A percentile compares a stretch with the other conserved stretches of the same genome.
These are phyloP conservation scores for Penicillium alfredii DNA, from an alignment of 495 filamentous ascomycete genomes.

Conservation along the genomic window DNA sequence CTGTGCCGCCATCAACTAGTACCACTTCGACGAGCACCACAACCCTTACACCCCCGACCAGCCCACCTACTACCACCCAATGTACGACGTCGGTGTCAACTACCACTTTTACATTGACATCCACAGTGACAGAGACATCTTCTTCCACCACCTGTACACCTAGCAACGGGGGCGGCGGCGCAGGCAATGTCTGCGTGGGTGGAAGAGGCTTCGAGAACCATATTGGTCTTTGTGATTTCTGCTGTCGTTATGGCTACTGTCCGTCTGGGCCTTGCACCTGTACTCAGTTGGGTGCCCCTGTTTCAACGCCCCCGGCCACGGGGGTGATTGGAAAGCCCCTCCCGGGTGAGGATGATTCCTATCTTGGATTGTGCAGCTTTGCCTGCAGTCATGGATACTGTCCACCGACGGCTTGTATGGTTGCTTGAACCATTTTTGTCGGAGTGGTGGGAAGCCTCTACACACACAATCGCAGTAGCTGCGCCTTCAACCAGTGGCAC, in stretches of 20 bases:
- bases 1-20: constrained; percentile 18
- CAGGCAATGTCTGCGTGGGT: constrained; percentile 20
- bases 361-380: constrained; percentile 39
- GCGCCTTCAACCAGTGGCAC: too few species aligned
- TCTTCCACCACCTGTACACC: constrained; percentile 9
- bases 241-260: constrained; percentile 37
- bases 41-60: constrained; percentile 8
- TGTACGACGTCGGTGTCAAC: neutral
- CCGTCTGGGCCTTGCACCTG: constrained; percentile 36
- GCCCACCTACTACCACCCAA: constrained; percentile 4
- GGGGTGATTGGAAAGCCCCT: constrained; percentile 26
- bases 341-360: constrained; percentile 26
- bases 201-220: constrained; percentile 39
- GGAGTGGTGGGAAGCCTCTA: too few species aligned
- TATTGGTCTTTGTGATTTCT: constrained; percentile 36
- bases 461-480: too few species aligned
- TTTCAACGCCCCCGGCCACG: constrained; percentile 19
- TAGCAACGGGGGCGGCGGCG: constrained; percentile 1
- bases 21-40: constrained; percentile 7
- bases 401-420: constrained; percentile 36
- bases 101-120: constrained; percentile 6
- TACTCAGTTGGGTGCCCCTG: constrained; percentile 25
- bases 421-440: too few species aligned
- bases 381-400: constrained; percentile 39
- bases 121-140: constrained; percentile 10